Percentiles rank a stretch among this genome's conserved stretches.
Conservation (phyloP, 1,139 yeast species). For the Neolecta irregularis region DNA sequence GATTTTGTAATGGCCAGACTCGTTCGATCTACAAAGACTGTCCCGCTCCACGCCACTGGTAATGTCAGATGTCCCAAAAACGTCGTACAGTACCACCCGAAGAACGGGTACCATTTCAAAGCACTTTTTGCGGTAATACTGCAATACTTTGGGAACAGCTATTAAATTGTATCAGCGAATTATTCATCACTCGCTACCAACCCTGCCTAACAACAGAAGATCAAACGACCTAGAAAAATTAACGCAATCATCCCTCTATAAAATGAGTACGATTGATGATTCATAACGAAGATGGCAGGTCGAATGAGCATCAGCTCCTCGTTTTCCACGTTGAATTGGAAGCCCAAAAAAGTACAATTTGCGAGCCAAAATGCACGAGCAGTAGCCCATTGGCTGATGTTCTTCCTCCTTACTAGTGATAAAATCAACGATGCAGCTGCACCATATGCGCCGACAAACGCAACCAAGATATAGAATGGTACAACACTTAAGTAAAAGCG, state of each 20-base stretch:
- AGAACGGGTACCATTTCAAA: constrained; percentile 70
- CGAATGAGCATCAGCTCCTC: constrained; percentile 34
- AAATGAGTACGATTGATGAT: constrained; percentile 52
- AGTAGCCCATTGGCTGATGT: constrained; percentile 75
- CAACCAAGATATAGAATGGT: too few species aligned
- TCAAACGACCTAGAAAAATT: constrained; percentile 42
- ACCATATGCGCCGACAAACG: too few species aligned
- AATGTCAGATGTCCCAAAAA: constrained; percentile 13
- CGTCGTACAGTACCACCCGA: constrained; percentile 60
- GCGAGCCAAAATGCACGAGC: constrained; percentile 64
- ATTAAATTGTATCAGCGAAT: neutral
- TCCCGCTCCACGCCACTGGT: constrained; percentile 60
- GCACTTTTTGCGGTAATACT: constrained; percentile 86
- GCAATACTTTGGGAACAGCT: constrained; percentile 72
- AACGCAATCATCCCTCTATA: constrained; percentile 5
- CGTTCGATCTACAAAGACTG: constrained; percentile 79
- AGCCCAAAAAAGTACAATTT: constrained; percentile 47
- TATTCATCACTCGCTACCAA: neutral
- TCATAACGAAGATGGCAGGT: constrained; percentile 75
- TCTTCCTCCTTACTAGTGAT: constrained; percentile 54
- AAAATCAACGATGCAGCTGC: constrained; percentile 58
- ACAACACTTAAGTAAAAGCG: constrained; percentile 25
- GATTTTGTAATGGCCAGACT: constrained; percentile 59
- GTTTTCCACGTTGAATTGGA: constrained; percentile 52
- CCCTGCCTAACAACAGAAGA: constrained; percentile 53